A percentile compares a stretch with the other conserved stretches of the same genome.
These are phyloP conservation scores for Hypoxylon sp. DNA, from an alignment of 2,329 filamentous ascomycete genomes.

Conservation along the genomic window DNA sequence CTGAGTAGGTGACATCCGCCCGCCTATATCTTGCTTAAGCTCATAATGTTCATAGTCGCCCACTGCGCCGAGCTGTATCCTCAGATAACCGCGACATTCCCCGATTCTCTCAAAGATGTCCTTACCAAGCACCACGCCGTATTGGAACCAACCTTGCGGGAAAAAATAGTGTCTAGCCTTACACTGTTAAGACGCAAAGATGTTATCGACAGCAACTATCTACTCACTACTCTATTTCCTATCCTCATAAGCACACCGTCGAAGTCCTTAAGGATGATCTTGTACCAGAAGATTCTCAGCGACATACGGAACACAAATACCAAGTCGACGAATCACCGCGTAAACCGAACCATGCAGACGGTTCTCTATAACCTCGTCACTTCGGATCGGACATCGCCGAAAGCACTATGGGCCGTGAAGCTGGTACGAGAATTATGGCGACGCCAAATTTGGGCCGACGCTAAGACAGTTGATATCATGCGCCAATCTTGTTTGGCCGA, in stretches of 20 bases:
- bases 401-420: slow-evolving; percentile 96
- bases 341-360: slow-evolving; percentile 94
- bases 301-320: slow-evolving; percentile 91
- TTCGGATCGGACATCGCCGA: slow-evolving; percentile 85
- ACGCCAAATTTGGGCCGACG: slow-evolving; percentile 94
- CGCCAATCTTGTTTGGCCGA: slow-evolving; percentile 91
- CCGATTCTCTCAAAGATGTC: slow-evolving; percentile 85
- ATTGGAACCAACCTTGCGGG: slow-evolving; percentile 86
- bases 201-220: slow-evolving; percentile 84
- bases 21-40: neutral
- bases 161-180: slow-evolving; percentile 94
- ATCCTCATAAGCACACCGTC: slow-evolving; percentile 92
- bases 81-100: slow-evolving; percentile 81
- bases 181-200: slow-evolving; percentile 92
- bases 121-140: slow-evolving; percentile 85
- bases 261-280: slow-evolving; percentile 85
- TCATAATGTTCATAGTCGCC: slow-evolving; percentile 65
- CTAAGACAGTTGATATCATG: slow-evolving; percentile 97
- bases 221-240: slow-evolving; percentile 94
- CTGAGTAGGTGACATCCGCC: slow-evolving; percentile 64
- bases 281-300: slow-evolving; percentile 89
- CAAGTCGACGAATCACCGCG: slow-evolving; percentile 89
- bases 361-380: slow-evolving; percentile 93
- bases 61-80: slow-evolving; percentile 96
- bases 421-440: slow-evolving; percentile 97